A percentile compares a stretch with the other conserved stretches of the same genome.
Evolutionary conservation across 495 filamentous ascomycete species (phyloP).

Genomic region (Glonium stellatum): DNA sequence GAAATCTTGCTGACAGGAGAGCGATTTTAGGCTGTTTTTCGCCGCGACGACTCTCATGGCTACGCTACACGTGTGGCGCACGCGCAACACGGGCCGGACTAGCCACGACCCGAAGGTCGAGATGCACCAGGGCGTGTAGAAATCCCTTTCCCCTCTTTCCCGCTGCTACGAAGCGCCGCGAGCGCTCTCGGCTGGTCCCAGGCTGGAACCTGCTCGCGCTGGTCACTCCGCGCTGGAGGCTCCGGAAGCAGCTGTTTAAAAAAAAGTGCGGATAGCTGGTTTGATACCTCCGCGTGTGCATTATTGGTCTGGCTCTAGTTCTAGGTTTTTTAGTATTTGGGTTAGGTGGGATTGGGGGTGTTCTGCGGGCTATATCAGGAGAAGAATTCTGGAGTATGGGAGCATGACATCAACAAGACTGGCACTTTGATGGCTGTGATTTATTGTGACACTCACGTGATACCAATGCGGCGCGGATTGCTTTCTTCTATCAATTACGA

Average conservation of each 20-base stretch:
- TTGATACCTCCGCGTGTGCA: not conserved
- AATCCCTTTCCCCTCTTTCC: not conserved
- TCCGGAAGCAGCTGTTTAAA: not conserved
- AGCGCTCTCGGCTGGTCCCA: not conserved
- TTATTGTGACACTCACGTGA: no score
- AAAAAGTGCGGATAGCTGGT: not conserved
- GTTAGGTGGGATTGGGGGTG: not conserved
- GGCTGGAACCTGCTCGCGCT: not conserved
- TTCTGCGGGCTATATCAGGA: not conserved
- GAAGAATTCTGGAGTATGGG: not conserved
- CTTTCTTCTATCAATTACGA: no score
- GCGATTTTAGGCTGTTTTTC: conserved; percentile 43
- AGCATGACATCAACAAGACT: conserved; percentile 3
- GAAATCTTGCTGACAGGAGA: not conserved
- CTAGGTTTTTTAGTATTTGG: not conserved
- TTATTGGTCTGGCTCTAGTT: not conserved
- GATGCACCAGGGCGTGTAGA: conserved; percentile 35
- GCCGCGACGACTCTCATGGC: conserved; percentile 41
- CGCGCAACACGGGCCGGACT: conserved; percentile 15
- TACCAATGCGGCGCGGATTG: no score
- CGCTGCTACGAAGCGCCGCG: not conserved
- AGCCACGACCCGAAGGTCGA: conserved; percentile 30
- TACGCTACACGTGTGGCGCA: conserved; percentile 32
- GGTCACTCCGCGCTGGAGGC: not conserved
- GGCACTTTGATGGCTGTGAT: not conserved